Evolutionary conservation across 495 filamentous ascomycete genomes (phyloP).

Genomic region (Choiromyces venosus): DNA sequence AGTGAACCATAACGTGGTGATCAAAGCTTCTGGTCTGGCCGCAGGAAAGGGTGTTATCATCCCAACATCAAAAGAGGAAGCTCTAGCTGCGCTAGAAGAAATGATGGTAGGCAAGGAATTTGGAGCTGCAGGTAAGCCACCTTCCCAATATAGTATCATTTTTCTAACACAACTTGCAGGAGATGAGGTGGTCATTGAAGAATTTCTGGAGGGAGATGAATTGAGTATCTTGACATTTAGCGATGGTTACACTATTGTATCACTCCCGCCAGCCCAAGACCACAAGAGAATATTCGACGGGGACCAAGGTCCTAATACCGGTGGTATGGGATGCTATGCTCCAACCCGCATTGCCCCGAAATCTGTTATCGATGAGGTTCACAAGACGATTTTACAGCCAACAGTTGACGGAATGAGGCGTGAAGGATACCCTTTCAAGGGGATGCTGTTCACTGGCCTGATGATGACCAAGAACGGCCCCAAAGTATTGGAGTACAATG

Average conservation of each 20-base stretch:
- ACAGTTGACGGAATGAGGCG: conserved; percentile 82
- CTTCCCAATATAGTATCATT: not conserved
- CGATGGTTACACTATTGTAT: conserved; percentile 78
- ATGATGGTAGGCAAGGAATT: conserved; percentile 90
- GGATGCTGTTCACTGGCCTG: conserved; percentile 87
- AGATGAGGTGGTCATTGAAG: conserved; percentile 92
- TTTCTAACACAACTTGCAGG: conserved; percentile 16
- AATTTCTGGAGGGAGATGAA: conserved; percentile 87
- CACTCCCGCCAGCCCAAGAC: conserved; percentile 89
- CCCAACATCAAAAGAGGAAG: conserved; percentile 72
- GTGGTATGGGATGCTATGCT: conserved; percentile 97
- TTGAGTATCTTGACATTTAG: conserved; percentile 84
- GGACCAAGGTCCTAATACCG: conserved; percentile 88
- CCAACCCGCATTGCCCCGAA: conserved; percentile 77
- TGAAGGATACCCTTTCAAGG: conserved; percentile 71
- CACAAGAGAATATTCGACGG: conserved; percentile 92
- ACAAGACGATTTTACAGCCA: conserved; percentile 77
- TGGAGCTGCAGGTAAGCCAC: conserved; percentile 63
- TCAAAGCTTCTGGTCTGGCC: conserved; percentile 82
- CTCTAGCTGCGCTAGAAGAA: conserved; percentile 69
- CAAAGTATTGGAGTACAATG: conserved; percentile 93
- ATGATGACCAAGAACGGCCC: conserved; percentile 90
- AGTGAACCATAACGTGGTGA: conserved; percentile 70
- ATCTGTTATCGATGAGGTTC: conserved; percentile 67
- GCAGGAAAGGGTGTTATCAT: conserved; percentile 92